These are phyloP conservation scores for Dendrocalamus sinicus DNA, from an alignment of 176 grass and related monocot species.

Conservation along the genomic window DNA sequence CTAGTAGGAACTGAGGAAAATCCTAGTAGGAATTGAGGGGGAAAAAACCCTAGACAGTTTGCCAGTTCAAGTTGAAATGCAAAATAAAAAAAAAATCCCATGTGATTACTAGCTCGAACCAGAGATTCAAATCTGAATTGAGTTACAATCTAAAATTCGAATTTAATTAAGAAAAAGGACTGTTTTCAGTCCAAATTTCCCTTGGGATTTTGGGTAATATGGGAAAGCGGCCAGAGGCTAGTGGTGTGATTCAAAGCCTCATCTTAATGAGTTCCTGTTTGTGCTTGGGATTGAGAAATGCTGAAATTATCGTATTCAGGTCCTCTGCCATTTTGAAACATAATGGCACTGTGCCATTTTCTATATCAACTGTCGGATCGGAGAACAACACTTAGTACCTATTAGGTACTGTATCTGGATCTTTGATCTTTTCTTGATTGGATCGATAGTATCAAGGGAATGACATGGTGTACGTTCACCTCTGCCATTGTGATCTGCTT, in stretches of 20 bases:
- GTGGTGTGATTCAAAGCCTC: slow-evolving; percentile 18
- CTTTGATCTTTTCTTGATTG: no score
- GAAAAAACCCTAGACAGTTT: not conserved
- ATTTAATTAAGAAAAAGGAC: not conserved
- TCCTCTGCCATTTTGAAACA: not conserved
- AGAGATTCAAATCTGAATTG: not conserved
- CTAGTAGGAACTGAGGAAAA: not conserved
- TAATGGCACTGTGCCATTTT: not conserved
- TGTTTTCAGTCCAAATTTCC: not conserved
- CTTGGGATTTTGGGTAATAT: not conserved
- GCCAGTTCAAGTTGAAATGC: not conserved
- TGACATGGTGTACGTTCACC: not conserved
- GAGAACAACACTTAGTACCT: not conserved
- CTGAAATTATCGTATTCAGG: slow-evolving; percentile 5
- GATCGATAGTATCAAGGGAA: not conserved
- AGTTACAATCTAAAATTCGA: not conserved
- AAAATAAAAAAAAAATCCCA: not conserved
- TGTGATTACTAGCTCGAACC: not conserved
- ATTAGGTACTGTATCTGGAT: not conserved
- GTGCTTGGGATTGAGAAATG: slow-evolving; percentile 9
- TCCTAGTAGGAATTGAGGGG: not conserved
- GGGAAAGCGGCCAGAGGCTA: not conserved
- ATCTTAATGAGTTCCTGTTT: slow-evolving; percentile 18
- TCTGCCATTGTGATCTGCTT: not conserved
- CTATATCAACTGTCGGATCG: not conserved